A percentile compares a stretch with the other conserved stretches of the same genome.
Conservation (phyloP, 305 asterid species). For the Solanum hybrid region DNA sequence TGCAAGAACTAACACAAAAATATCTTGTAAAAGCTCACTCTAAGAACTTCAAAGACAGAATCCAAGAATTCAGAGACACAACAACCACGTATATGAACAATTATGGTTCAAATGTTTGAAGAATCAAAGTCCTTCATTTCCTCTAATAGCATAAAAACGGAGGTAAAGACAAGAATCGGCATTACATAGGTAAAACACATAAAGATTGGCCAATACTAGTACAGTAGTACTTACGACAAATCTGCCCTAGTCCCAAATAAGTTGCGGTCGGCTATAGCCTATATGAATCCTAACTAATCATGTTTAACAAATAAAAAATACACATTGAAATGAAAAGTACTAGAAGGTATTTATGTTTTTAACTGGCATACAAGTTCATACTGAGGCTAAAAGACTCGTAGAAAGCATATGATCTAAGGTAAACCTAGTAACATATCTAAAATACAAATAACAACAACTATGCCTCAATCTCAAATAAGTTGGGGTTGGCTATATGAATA, state of each 20-base stretch:
- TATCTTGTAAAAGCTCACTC: not conserved
- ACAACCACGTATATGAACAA: not conserved
- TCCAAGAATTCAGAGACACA: not conserved
- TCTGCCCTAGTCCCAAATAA: not conserved
- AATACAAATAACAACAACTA: not conserved
- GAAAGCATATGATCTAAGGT: not conserved
- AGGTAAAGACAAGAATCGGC: not conserved
- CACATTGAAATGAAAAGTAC: not conserved
- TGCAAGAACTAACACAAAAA: not conserved
- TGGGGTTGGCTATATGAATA: not conserved
- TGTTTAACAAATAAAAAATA: not conserved
- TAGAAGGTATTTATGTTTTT: not conserved
- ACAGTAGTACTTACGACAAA: not conserved
- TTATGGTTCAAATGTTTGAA: not conserved
- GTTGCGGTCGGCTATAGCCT: not conserved
- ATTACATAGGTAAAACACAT: not conserved
- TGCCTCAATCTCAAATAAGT: not conserved
- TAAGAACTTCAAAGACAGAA: not conserved
- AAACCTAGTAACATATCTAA: not conserved
- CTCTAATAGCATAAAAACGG: not conserved
- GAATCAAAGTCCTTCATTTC: not conserved
- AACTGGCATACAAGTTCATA: not conserved
- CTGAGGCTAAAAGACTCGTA: not conserved
- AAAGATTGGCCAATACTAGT: not conserved
- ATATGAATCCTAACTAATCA: not conserved